Evolutionary conservation across 352 stramenopile species (phyloP).

Genomic region (Globisporangium megalacanthum): DNA sequence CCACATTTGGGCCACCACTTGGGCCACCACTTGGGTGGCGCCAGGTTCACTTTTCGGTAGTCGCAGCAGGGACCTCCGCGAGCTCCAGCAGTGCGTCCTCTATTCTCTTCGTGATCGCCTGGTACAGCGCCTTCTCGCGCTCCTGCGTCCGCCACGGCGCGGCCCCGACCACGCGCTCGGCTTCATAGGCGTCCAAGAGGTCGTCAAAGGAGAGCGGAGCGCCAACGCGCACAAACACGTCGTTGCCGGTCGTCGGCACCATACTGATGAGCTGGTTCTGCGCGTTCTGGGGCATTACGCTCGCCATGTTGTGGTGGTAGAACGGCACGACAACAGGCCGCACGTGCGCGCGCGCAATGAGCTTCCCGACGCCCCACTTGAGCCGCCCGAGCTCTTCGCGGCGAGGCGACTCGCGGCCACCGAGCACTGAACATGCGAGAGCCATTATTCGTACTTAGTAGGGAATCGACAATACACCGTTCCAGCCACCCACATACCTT

Average conservation of each 20-base stretch:
- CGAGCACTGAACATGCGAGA: slow-evolving; percentile 43
- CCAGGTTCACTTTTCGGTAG: too few relatives aligned
- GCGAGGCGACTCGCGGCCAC: slow-evolving; percentile 50
- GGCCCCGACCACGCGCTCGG: slow-evolving; percentile 38
- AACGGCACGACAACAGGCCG: slow-evolving; percentile 76
- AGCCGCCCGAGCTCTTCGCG: slow-evolving; percentile 72
- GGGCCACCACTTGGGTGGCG: too few relatives aligned
- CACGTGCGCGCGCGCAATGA: slow-evolving; percentile 69
- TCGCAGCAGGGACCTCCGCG: slow-evolving; percentile 21
- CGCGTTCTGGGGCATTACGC: slow-evolving; percentile 81
- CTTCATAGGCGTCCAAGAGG: slow-evolving; percentile 57
- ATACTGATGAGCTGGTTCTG: slow-evolving; percentile 66
- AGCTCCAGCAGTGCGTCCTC: slow-evolving; percentile 67
- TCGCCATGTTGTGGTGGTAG: slow-evolving; percentile 87
- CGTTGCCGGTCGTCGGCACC: slow-evolving; percentile 42
- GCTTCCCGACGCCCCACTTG: slow-evolving; percentile 86
- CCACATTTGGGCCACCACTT: too few relatives aligned
- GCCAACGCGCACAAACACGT: slow-evolving; percentile 58
- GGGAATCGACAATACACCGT: too few relatives aligned
- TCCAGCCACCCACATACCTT: slow-evolving; percentile 32
- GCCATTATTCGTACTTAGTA: background rate
- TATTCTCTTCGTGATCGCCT: slow-evolving; percentile 81
- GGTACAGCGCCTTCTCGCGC: slow-evolving; percentile 68
- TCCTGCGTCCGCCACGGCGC: slow-evolving; percentile 56
- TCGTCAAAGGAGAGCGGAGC: slow-evolving; percentile 81